Evolutionary conservation across 2,329 filamentous ascomycete genomes (phyloP), one percentile per base, ranked within the genome.

Genomic region (Colletotrichum tamarilloi): DNA sequence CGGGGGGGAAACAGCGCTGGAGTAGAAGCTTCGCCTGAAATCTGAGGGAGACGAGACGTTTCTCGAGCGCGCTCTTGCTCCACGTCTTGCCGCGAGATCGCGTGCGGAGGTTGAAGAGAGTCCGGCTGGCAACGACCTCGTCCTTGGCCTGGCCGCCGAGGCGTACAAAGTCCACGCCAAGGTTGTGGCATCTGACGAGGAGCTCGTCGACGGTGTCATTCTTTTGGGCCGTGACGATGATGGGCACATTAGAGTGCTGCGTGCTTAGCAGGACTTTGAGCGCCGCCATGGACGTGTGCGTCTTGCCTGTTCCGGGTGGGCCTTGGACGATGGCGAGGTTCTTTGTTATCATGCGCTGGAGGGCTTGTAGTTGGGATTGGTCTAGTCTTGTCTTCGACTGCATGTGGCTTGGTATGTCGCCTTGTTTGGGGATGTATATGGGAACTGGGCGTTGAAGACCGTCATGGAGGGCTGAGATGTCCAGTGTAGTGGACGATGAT

Each of bases 141-240:
- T 94, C 92, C 64, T 90, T 88, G 22, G 92, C 94, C 35, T 93
- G 89, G 2, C 92, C 91, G 55, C 95, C 95, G 11, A 90, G 79
- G 2, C 88, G 86, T 11, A 86, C 83, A 70, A 95, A 91, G 1
- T 90, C 87, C 87, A 81, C 93, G 3, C 80, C 81, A 0, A 77
- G 67, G 1, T 84, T 79, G 1, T 90, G 85, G 19, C 95, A 86
- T 67, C 92, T 90, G 1, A 84, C 83, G 0, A 98, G 85, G 0
- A 98, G 85, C 79, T 98, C 95, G 77, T 98, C 95, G 0, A 98
- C 84, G 0, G 95, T 95, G 81, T 98, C 95, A 72, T 98, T 98
- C 0, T 95, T 98, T 77, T 98, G 95, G 8, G 94, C 95, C 0
- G 95, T 89, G 4, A 98, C 86, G 24, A 98, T 87, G 35, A 98